Evolutionary conservation across 2,329 filamentous ascomycete species (phyloP), one percentile per base, ranked within the genome.

Genomic region (Pseudogymnoascus sp.): DNA sequence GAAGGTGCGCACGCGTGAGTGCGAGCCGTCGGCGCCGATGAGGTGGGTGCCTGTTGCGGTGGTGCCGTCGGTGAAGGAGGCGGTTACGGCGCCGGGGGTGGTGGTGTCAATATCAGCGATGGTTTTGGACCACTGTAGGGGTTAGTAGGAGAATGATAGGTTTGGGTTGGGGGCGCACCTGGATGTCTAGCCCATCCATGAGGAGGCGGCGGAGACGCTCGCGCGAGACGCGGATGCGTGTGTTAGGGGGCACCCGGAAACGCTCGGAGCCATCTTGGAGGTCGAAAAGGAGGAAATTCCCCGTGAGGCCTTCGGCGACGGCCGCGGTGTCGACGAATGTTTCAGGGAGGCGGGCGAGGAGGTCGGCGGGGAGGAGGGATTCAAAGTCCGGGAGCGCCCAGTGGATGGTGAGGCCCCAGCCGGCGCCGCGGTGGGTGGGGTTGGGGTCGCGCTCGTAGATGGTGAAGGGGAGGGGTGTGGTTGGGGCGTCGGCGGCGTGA

Each of bases 371-470:
- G 29, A 87, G 74, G 21, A 86, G 75, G 6, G 75, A 70, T 51
- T 80, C 76, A 42, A 87, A 74, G 1, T 77, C 77, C 0, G 80
- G 76, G 8, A 86, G 76, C 4, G 81, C 83, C 84, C 84, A 88
- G 70, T 87, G 83, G 64, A 88, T 75, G 0, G 84, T 87, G 64
- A 88, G 75, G 2, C 84, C 86, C 86, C 85, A 88, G 66, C 85
- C 84, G 3, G 78, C 75, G 18, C 74, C 81, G 34, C 79, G 81
- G 29, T 77, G 77, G 64, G 72, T 75, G 45, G 81, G 75, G 42
- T 80, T 77, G 4, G 69, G 64, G 66, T 84, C 81, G 45, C 81
- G 81, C 72, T 87, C 84, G 68, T 81, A 86, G 47, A 86, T 79
- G 39, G 71, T 75, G 71, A 83, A 86, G 0, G 79, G 77, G n/a